Conservation (phyloP, 1,284 basidiomycete genomes). For the Fistulinella cinereoalba region DNA sequence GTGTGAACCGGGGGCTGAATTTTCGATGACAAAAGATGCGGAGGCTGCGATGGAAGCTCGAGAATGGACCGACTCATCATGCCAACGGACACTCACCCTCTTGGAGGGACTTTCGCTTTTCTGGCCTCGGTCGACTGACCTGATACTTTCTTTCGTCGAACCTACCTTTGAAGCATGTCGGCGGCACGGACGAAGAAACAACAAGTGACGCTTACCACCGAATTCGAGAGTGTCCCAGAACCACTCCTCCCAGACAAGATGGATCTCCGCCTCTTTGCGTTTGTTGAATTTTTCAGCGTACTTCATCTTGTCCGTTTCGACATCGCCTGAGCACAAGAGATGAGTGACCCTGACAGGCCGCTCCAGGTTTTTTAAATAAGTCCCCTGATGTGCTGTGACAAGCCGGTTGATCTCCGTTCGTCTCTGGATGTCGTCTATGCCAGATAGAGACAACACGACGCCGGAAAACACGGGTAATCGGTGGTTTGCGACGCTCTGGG, state of each 20-base stretch:
- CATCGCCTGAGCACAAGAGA: constrained; percentile 50
- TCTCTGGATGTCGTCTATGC: constrained; percentile 52
- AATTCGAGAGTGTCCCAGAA: constrained; percentile 77
- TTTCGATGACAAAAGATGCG: constrained; percentile 10
- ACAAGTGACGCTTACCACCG: constrained; percentile 44
- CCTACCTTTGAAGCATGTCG: constrained; percentile 33
- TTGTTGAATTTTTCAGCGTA: constrained; percentile 68
- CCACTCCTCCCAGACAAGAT: constrained; percentile 83
- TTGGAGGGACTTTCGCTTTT: constrained; percentile 38
- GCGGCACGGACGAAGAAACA: not conserved
- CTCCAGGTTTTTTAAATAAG: constrained; percentile 59
- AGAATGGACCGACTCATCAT: too few species aligned
- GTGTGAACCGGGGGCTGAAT: constrained; percentile 16
- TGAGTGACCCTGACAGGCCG: constrained; percentile 70
- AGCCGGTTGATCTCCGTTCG: constrained; percentile 58
- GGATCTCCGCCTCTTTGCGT: constrained; percentile 60
- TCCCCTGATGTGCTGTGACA: constrained; percentile 52
- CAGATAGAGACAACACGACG: constrained; percentile 63
- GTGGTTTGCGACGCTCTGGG: constrained; percentile 52
- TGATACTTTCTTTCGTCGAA: constrained; percentile 57
- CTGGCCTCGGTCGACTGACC: constrained; percentile 56
- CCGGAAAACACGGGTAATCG: constrained; percentile 65
- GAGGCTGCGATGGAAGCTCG: constrained; percentile 14
- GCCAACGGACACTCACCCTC: constrained; percentile 31
- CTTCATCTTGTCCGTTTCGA: constrained; percentile 62